Evolutionary conservation across 306 rosid genomes (phyloP).

Genomic region (Purshia tridentata): DNA sequence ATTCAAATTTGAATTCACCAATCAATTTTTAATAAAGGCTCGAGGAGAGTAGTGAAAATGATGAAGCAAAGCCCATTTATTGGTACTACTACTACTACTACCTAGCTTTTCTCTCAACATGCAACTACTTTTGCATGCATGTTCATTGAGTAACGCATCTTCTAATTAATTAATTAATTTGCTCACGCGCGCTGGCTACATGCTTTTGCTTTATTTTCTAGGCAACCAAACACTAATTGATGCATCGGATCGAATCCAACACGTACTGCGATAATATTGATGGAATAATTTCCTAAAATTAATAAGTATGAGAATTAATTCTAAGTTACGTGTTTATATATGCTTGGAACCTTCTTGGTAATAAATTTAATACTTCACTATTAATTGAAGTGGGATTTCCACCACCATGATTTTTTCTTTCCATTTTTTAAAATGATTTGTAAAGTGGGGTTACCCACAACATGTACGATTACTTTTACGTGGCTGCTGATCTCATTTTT

Average conservation of each 20-base stretch:
- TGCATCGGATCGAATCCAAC: constrained; percentile 16
- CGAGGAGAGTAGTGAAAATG: not conserved
- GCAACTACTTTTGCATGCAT: too few relatives aligned
- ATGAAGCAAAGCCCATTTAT: constrained; percentile 5
- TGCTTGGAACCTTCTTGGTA: not conserved
- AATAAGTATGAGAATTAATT: constrained; percentile 12
- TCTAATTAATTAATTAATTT: constrained; percentile 4
- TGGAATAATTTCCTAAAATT: constrained; percentile 20
- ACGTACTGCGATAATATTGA: not conserved
- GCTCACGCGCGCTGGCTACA: constrained; percentile 5
- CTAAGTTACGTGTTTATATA: not conserved
- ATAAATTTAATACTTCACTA: constrained; percentile 13
- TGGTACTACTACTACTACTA: not conserved
- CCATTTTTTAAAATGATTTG: not conserved
- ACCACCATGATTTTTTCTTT: constrained; percentile 4
- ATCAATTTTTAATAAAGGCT: constrained; percentile 12
- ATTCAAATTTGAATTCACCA: constrained; percentile 11
- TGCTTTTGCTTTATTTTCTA: too few relatives aligned
- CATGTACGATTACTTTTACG: constrained; percentile 30
- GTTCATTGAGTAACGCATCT: constrained; percentile 11
- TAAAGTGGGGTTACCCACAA: constrained; percentile 32
- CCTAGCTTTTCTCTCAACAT: not conserved
- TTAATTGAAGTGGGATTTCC: constrained; percentile 34
- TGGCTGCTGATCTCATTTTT: constrained; percentile 4
- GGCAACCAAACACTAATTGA: not conserved